Base-by-base conservation (phyloP, 345 rosid species). In the Bruguiera sexangula region DNA sequence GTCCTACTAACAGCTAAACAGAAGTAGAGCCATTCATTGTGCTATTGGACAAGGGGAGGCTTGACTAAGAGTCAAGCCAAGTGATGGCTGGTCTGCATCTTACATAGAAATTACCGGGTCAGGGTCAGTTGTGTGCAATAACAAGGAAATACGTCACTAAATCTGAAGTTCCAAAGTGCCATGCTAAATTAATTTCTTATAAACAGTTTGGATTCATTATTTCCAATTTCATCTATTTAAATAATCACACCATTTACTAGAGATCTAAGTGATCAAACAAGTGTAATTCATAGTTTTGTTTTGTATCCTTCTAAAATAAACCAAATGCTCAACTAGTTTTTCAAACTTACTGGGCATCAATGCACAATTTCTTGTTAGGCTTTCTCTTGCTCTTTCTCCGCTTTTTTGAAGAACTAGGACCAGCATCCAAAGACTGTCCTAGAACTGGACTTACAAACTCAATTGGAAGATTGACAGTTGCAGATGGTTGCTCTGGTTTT, bases 391-490 rank as follows among this genome's bases (percentile, higher is more conserved):
- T 76, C 54, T 56, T 76, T 34, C 31, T 65, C 48, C 48, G 24
- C 66, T 53, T 76, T 32, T 62, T 76, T 4, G 29, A 31, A 34
- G 73, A 32, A 20, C 5, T 50, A 15, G 54, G 24, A 67, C 46
- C n/a, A 62, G 20, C 29, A 52, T 48, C 67, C 22, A 39, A 10
- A 62, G 61, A 24, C 11, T 72, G 73, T 30, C 13, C 73, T 3
- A 3, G 32, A n/a, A 8, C 43, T 9, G 79, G 46, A 34, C 63
- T 73, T 30, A 75, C 66, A 72, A 78, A 69, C 16, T 71, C 16
- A 30, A 79, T 75, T 19, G 83, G 82, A 52, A 75, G 75, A 60
- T 34, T n/a, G 20, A 67, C 10, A 18, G 36, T 18, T 26, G 67
- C 65, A 48, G 67, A 3, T 19, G 48, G 13, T 65, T 60, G 34